Evolutionary conservation across 2,329 filamentous ascomycete species (phyloP).

Genomic region (Ophiocordyceps australis): DNA sequence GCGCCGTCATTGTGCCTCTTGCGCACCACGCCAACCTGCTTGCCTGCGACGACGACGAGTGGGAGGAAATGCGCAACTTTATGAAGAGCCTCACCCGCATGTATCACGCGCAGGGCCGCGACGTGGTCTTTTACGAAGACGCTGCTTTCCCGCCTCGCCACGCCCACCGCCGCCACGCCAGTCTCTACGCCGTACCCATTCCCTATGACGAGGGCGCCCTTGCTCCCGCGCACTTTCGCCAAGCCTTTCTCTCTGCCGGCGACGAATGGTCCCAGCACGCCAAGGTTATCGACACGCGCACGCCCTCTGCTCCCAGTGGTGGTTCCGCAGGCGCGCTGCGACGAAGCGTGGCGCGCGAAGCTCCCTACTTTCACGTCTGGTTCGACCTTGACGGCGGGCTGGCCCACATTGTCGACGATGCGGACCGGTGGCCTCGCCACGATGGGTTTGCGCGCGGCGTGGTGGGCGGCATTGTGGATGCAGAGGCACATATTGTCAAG

Average conservation of each 20-base stretch:
- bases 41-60: slow-evolving; percentile 98
- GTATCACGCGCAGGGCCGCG: slow-evolving; percentile 84
- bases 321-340: slow-evolving; percentile 71
- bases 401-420: slow-evolving; percentile 82
- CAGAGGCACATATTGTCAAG: slow-evolving; percentile 68
- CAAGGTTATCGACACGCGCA: slow-evolving; percentile 79
- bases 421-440: slow-evolving; percentile 68
- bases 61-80: slow-evolving; percentile 97
- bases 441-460: slow-evolving; percentile 89
- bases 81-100: slow-evolving; percentile 92
- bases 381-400: slow-evolving; percentile 83
- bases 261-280: slow-evolving; percentile 93
- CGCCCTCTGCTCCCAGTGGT: slow-evolving; percentile 43
- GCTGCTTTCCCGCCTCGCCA: slow-evolving; percentile 62
- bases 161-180: slow-evolving; percentile 85
- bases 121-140: slow-evolving; percentile 96
- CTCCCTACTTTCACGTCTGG: slow-evolving; percentile 98
- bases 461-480: slow-evolving; percentile 80
- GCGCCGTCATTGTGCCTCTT: slow-evolving; percentile 76
- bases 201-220: slow-evolving; percentile 84
- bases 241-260: slow-evolving; percentile 75
- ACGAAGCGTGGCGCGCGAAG: slow-evolving; percentile 71
- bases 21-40: slow-evolving; percentile 77
- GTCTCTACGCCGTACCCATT: slow-evolving; percentile 71
- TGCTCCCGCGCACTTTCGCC: slow-evolving; percentile 85